A percentile compares a stretch with the other conserved stretches of the same genome.
Evolutionary conservation across 768 basidiomycete genomes (phyloP).

Genomic region (Tulasnella calospora): DNA sequence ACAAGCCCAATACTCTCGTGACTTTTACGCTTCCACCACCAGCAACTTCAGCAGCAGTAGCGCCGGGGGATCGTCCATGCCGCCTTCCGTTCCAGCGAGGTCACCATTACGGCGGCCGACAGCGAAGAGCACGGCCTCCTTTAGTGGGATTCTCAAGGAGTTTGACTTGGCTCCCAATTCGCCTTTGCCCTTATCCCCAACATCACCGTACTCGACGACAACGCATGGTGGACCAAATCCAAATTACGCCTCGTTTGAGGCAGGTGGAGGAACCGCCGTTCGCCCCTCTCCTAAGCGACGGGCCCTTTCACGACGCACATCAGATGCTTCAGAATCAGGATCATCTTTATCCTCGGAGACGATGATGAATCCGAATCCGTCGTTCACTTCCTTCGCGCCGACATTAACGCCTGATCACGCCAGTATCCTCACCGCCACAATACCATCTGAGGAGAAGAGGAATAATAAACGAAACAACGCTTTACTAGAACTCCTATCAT

Average conservation of each 20-base stretch:
- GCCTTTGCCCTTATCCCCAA: slow-evolving; percentile 5
- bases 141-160: slow-evolving; percentile 22
- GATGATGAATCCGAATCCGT: slow-evolving; percentile 22
- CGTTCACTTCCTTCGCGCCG: slow-evolving; percentile 25
- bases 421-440: background rate
- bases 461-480: slow-evolving; percentile 71
- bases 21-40: slow-evolving; percentile 18
- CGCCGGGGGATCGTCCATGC: slow-evolving; percentile 8
- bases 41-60: slow-evolving; percentile 18
- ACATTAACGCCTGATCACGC: slow-evolving; percentile 9
- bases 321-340: background rate
- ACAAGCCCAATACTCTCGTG: slow-evolving; percentile 12
- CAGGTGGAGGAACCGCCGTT: background rate
- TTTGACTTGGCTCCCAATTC: slow-evolving; percentile 21
- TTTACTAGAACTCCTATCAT: slow-evolving; percentile 68
- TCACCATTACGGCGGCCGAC: slow-evolving; percentile 20
- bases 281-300: slow-evolving; percentile 8
- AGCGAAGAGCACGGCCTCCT: slow-evolving; percentile 22
- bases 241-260: background rate
- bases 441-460: background rate
- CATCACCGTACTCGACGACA: background rate
- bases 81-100: slow-evolving; percentile 8
- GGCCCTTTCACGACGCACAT: slow-evolving; percentile 3
- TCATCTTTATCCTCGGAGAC: background rate
- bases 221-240: slow-evolving; percentile 19